A percentile compares a stretch with the other conserved stretches of the same genome.
Evolutionary conservation across 2,329 filamentous ascomycete species (phyloP).

Genomic region (Domatiomyces globalis): DNA sequence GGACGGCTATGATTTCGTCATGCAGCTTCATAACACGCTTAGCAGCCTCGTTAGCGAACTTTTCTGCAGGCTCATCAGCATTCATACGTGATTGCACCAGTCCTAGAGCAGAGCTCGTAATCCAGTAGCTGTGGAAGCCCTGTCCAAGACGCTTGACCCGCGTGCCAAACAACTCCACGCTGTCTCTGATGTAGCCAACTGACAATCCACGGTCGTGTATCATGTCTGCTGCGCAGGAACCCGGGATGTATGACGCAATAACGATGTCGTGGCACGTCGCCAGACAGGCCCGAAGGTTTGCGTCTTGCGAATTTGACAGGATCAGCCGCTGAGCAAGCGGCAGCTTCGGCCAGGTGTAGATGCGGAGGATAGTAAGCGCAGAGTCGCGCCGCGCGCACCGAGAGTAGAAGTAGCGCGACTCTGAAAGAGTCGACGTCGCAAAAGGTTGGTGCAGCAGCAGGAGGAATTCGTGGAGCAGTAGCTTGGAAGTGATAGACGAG

Average conservation of each 20-base stretch:
- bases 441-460: conserved; percentile 20
- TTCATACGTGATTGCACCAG: conserved; percentile 19
- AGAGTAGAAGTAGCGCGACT: conserved; percentile 16
- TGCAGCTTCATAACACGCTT: conserved; percentile 7
- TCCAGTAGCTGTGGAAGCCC: conserved; percentile 24
- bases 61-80: conserved; percentile 10
- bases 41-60: conserved; percentile 17
- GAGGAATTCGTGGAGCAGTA: conserved; percentile 20
- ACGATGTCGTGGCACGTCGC: conserved; percentile 5
- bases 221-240: background rate
- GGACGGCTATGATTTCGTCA: background rate
- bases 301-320: conserved; percentile 2
- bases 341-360: conserved; percentile 6
- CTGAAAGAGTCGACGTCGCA: conserved; percentile 12
- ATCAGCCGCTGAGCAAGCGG: conserved; percentile 7
- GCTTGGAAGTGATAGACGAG: conserved; percentile 39
- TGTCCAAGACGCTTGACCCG: conserved; percentile 17
- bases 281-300: conserved; percentile 4
- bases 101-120: conserved; percentile 21
- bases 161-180: conserved; percentile 1
- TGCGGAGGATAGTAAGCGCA: conserved; percentile 5
- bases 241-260: background rate
- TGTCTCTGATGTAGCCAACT: conserved; percentile 13
- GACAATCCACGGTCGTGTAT: background rate
- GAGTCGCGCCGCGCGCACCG: conserved; percentile 15